phyloP scores from a whole-genome alignment of 768 basidiomycete species.

The Mrakia blollopis region DNA sequence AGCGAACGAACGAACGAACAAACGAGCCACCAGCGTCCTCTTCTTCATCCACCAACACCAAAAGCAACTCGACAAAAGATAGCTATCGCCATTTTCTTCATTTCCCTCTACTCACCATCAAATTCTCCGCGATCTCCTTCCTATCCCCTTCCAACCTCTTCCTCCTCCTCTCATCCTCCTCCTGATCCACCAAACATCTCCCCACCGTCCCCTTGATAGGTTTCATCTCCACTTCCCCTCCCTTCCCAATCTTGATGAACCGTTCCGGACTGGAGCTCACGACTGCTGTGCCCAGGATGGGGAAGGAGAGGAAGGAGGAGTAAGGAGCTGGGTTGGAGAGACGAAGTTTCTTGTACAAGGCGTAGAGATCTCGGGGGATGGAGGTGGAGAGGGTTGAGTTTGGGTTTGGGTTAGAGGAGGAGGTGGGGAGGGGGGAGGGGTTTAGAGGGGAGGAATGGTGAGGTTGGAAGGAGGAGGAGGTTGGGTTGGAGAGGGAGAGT shows the following conservation, averaged over 20 bases:
- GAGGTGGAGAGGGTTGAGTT: conserved; percentile 19
- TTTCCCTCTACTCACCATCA: conserved; percentile 57
- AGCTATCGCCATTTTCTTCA: no score
- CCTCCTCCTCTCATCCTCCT: conserved; percentile 54
- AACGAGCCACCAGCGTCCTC: not conserved
- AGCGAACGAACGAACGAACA: not conserved
- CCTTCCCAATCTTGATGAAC: conserved; percentile 72
- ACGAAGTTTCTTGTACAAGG: conserved; percentile 50
- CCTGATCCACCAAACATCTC: conserved; percentile 46
- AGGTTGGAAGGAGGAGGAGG: no score
- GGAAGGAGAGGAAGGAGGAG: conserved; percentile 59
- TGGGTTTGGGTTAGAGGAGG: not conserved
- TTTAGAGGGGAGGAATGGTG: not conserved
- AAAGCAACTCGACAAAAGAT: no score
- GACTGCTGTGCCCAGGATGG: conserved; percentile 49
- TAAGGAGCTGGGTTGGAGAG: conserved; percentile 80
- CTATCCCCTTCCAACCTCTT: conserved; percentile 45
- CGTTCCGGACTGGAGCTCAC: conserved; percentile 87
- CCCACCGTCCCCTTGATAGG: conserved; percentile 89
- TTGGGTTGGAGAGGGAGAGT: conserved; percentile 8
- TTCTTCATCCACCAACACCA: no score
- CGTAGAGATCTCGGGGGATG: conserved; percentile 6
- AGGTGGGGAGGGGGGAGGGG: no score
- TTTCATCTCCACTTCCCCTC: conserved; percentile 69
- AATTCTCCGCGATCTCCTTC: conserved; percentile 92